Evolutionary conservation across 2,329 filamentous ascomycete species (phyloP).

Genomic region (Cladobotryum protrusum): DNA sequence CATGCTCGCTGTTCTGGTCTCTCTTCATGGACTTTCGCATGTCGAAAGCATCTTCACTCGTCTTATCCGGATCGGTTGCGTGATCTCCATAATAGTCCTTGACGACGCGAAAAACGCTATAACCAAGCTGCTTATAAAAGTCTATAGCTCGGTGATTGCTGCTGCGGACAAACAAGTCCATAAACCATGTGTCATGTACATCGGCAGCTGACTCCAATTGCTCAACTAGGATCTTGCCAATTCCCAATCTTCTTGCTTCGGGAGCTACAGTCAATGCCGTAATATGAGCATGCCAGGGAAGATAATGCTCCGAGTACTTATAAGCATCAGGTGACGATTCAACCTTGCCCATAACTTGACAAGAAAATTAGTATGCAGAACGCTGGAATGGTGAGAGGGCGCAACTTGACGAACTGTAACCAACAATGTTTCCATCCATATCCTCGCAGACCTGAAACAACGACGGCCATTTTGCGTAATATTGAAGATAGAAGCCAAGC

Average conservation of each 20-base stretch:
- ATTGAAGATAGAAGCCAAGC: slow-evolving; percentile 89
- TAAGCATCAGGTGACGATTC: slow-evolving; percentile 76
- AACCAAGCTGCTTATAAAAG: slow-evolving; percentile 87
- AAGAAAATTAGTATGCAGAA: slow-evolving; percentile 21
- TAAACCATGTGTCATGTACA: slow-evolving; percentile 82
- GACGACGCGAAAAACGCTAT: slow-evolving; percentile 83
- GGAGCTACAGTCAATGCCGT: slow-evolving; percentile 92
- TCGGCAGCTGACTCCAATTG: slow-evolving; percentile 79
- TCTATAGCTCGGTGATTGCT: slow-evolving; percentile 83
- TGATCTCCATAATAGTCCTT: slow-evolving; percentile 92
- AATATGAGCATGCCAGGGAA: slow-evolving; percentile 99
- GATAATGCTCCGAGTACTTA: slow-evolving; percentile 75
- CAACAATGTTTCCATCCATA: slow-evolving; percentile 78
- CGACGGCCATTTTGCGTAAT: slow-evolving; percentile 91
- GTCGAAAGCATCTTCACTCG: slow-evolving; percentile 84
- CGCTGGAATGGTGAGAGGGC: neutral
- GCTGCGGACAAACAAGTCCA: slow-evolving; percentile 86
- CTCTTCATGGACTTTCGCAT: slow-evolving; percentile 89
- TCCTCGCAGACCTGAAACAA: slow-evolving; percentile 91
- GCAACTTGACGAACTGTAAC: slow-evolving; percentile 65
- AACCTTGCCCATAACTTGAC: slow-evolving; percentile 87
- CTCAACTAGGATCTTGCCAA: slow-evolving; percentile 76
- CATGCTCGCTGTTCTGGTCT: slow-evolving; percentile 68
- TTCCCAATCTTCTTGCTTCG: slow-evolving; percentile 74
- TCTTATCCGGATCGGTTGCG: slow-evolving; percentile 53